Conservation (phyloP, 2,329 filamentous ascomycete genomes). For the Tolypocladium sp. region DNA sequence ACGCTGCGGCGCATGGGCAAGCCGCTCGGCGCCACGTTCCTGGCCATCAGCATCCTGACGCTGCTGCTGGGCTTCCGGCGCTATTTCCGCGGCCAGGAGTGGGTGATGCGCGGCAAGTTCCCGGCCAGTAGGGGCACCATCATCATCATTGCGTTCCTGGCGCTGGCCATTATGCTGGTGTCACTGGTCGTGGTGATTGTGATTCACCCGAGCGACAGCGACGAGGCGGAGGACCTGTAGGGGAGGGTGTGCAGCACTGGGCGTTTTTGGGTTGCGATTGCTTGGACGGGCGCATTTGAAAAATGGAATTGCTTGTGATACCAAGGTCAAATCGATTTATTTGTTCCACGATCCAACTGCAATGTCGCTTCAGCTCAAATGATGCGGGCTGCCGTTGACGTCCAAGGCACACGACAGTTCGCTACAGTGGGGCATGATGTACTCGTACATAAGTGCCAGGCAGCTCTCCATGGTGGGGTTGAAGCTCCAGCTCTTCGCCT, state of each 20-base stretch:
- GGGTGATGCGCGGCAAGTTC: slow-evolving; percentile 73
- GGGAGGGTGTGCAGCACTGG: not conserved
- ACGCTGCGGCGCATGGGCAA: slow-evolving; percentile 58
- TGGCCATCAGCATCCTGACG: slow-evolving; percentile 66
- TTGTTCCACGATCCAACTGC: not conserved
- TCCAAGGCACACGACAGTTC: not conserved
- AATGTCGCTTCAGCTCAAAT: not conserved
- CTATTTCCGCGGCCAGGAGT: slow-evolving; percentile 70
- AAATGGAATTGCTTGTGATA: not conserved
- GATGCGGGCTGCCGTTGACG: not conserved
- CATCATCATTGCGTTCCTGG: slow-evolving; percentile 56
- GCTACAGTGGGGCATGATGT: not conserved
- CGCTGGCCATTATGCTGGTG: slow-evolving; percentile 52
- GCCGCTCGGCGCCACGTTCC: slow-evolving; percentile 67
- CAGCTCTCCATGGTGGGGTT: not conserved
- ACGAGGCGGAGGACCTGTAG: not conserved
- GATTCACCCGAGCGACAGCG: slow-evolving; percentile 30
- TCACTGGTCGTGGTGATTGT: slow-evolving; percentile 51
- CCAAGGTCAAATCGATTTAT: not conserved
- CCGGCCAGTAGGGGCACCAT: slow-evolving; percentile 70
- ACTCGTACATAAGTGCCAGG: not conserved
- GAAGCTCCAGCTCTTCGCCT: not conserved
- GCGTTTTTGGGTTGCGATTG: not conserved
- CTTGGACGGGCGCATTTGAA: not conserved
- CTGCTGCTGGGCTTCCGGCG: slow-evolving; percentile 69